Evolutionary conservation across 1,139 yeast species (phyloP).

Genomic region (Scheffersomyces stambukii): DNA sequence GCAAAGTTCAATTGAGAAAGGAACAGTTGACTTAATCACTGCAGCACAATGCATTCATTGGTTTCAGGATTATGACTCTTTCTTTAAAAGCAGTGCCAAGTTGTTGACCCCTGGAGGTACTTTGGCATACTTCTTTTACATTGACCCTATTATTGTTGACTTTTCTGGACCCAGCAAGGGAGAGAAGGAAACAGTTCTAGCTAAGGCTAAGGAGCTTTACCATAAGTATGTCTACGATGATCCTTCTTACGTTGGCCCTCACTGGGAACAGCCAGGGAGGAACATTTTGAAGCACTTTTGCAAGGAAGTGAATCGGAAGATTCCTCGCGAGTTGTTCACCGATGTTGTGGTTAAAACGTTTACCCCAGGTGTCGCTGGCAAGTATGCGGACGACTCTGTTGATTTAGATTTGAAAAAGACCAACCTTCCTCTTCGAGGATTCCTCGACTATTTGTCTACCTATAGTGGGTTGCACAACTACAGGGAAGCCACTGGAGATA

Average conservation of each 20-base stretch:
- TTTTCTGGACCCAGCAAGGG: constrained; percentile 15
- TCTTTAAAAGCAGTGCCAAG: constrained; percentile 25
- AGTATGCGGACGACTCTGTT: constrained; percentile 14
- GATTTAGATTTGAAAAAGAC: constrained; percentile 23
- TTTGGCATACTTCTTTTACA: constrained; percentile 42
- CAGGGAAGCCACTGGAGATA: constrained; percentile 24
- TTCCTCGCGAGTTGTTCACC: constrained; percentile 26
- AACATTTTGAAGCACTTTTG: constrained; percentile 25
- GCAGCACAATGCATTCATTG: constrained; percentile 48
- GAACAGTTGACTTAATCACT: constrained; percentile 32
- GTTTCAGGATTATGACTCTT: constrained; percentile 34
- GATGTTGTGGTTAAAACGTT: constrained; percentile 26
- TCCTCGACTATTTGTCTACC: constrained; percentile 30
- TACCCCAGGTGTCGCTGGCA: constrained; percentile 12
- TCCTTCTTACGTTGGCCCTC: constrained; percentile 33
- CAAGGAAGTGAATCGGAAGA: constrained; percentile 24
- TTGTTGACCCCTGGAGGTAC: constrained; percentile 35
- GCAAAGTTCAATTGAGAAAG: constrained; percentile 12
- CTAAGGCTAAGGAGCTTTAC: constrained; percentile 23
- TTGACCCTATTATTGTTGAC: constrained; percentile 35
- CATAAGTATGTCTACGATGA: constrained; percentile 34
- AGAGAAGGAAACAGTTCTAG: constrained; percentile 15
- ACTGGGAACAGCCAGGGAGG: constrained; percentile 47
- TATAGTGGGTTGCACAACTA: constrained; percentile 37
- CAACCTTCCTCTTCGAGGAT: constrained; percentile 20